A percentile compares a stretch with the other conserved stretches of the same genome.
Conservation (phyloP, 345 rosid genomes). For the Eucalyptus pauciflora region DNA sequence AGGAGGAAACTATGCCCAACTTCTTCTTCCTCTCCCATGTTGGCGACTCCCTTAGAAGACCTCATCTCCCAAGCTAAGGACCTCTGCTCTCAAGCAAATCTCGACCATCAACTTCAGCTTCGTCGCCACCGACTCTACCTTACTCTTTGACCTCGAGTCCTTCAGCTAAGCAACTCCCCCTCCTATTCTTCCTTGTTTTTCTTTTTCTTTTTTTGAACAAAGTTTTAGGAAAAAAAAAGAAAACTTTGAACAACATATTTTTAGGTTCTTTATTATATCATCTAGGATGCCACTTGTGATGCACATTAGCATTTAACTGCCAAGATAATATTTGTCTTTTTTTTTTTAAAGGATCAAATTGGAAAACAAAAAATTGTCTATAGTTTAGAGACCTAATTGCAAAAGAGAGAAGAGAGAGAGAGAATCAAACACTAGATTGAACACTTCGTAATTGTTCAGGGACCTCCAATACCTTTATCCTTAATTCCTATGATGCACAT, state of each 20-base stretch:
- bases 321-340: not conserved
- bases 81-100: not conserved
- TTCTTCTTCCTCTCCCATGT: not conserved
- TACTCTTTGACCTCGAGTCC: not conserved
- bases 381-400: not conserved
- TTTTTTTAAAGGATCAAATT: not conserved
- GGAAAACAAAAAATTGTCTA: not conserved
- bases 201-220: not conserved
- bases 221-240: not conserved
- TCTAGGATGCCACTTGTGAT: not conserved
- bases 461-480: not conserved
- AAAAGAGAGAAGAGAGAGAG: too few relatives aligned
- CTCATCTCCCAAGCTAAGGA: not conserved
- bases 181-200: not conserved
- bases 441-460: not conserved
- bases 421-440: not conserved
- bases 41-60: not conserved
- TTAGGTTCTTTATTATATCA: not conserved
- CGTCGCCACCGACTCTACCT: not conserved
- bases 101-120: not conserved
- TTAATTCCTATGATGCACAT: not conserved
- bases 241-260: not conserved
- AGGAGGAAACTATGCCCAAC: not conserved
- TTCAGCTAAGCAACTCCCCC: not conserved
- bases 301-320: not conserved